Base-by-base conservation (phyloP, 164 flowering plant genomes). In the Paratinospora sagittata region DNA sequence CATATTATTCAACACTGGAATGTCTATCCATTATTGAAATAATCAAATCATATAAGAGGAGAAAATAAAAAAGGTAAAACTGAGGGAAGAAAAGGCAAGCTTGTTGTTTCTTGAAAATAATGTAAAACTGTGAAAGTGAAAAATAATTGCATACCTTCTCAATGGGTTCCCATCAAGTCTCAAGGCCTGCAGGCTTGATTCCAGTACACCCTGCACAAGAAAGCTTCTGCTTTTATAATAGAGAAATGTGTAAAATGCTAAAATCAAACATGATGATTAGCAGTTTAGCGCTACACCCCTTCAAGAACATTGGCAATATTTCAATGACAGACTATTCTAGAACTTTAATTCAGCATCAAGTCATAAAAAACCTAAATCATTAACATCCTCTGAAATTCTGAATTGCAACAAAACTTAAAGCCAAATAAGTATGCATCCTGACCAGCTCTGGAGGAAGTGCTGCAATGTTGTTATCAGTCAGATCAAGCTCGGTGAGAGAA, bases 101-200 rank as follows among this genome's bases (percentile, higher is more conserved):
- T 26, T 27, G 13, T 66, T 41, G 11, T 24, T 39, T 39, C n/a
- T 47, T 0, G 19, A n/a, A 67, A 27, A 6, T 39, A 60, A 30
- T 27, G 12, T n/a, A 65, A n/a, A 34, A 63, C 8, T 23, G 64
- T 34, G 4, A 63, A 65, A 27, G 33, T 13, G 66, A 49, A 37
- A 8, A 7, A 11, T 16, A 23, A 43, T 8, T 9, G 68, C 74
- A 4, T 84, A 92, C 99, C 97, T 95, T 87, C 97, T 84, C 70
- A 92, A 72, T 70, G 97, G 97, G 80, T 95, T 95, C 69, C 99
- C 97, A 71, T 88, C 97, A 66, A 95, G 91, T 82, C 88, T 86
- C 71, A 92, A 77, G 19, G 80, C 97, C 79, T 90, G 97, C 63
- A 95, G 81, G 79, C 70, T 91, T 24, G 86, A 76, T 79, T 92